These are phyloP conservation scores for Sparassis latifolia DNA, from an alignment of 1,284 basidiomycete genomes.

Conservation along the genomic window DNA sequence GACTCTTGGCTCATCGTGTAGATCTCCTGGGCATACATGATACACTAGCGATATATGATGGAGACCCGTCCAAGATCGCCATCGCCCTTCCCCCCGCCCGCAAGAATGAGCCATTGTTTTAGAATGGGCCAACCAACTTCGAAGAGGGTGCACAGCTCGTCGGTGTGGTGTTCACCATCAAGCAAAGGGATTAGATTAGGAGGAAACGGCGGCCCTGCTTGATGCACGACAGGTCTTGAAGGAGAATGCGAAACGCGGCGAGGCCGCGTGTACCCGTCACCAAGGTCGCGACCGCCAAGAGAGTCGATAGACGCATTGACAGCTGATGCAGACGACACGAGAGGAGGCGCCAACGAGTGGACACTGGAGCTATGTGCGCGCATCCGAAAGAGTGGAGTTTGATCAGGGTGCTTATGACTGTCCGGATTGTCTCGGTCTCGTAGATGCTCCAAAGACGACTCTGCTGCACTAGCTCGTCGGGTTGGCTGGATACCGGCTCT, in stretches of 20 bases:
- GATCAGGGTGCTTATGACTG: not conserved
- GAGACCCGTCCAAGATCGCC: slow-evolving; percentile 44
- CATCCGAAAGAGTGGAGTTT: not conserved
- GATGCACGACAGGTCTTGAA: slow-evolving; percentile 27
- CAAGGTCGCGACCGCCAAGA: not conserved
- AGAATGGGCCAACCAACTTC: slow-evolving; percentile 81
- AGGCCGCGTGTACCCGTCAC: slow-evolving; percentile 22
- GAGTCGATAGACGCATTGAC: not conserved
- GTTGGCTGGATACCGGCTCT: slow-evolving; percentile 5
- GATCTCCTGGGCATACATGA: no score
- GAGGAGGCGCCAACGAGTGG: not conserved
- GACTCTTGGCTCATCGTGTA: no score
- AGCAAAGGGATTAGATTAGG: slow-evolving; percentile 57
- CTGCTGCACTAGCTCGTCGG: slow-evolving; percentile 27
- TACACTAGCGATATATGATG: slow-evolving; percentile 38
- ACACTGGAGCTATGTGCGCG: not conserved
- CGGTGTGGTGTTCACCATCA: slow-evolving; percentile 87
- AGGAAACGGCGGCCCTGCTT: slow-evolving; percentile 33
- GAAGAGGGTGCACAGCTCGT: slow-evolving; percentile 82
- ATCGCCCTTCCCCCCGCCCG: slow-evolving; percentile 50
- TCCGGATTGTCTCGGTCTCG: slow-evolving; percentile 8
- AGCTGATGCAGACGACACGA: not conserved
- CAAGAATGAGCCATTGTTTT: slow-evolving; percentile 64
- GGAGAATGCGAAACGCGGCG: slow-evolving; percentile 38
- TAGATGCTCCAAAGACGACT: slow-evolving; percentile 29